Conservation (phyloP, 2,329 filamentous ascomycete genomes). For the Fusarium bulbicola region DNA sequence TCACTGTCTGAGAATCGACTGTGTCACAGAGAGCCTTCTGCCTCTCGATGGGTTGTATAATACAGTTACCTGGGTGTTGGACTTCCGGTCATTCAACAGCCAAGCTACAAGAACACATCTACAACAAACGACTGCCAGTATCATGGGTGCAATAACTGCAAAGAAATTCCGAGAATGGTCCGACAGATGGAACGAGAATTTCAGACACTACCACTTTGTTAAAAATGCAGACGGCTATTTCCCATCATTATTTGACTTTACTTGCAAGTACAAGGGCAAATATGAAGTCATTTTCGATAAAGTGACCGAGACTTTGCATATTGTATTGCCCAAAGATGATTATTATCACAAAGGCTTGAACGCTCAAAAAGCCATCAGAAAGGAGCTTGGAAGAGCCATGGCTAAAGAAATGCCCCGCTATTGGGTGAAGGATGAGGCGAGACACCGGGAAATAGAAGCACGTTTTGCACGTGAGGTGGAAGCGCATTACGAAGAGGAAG, state of each 20-base stretch:
- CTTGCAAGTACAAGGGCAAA: background rate
- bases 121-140: background rate
- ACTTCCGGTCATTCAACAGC: fast-evolving
- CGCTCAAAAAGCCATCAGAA: fast-evolving
- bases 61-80: fast-evolving
- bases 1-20: background rate
- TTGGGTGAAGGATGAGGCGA: background rate
- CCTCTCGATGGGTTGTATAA: background rate
- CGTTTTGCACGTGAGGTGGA: background rate
- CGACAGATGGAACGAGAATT: background rate
- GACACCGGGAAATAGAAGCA: background rate
- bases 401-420: background rate
- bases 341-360: background rate
- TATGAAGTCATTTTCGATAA: background rate
- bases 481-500: background rate
- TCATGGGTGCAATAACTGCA: background rate
- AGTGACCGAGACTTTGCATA: background rate
- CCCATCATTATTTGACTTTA: background rate
- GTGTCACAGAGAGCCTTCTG: background rate
- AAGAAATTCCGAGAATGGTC: background rate
- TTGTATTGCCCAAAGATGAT: background rate
- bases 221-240: background rate
- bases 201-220: background rate
- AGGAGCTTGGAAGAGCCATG: background rate
- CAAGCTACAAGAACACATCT: fast-evolving